Evolutionary conservation across 2,329 filamentous ascomycete genomes (phyloP).

Genomic region (Pseudofabraea citricarpa): DNA sequence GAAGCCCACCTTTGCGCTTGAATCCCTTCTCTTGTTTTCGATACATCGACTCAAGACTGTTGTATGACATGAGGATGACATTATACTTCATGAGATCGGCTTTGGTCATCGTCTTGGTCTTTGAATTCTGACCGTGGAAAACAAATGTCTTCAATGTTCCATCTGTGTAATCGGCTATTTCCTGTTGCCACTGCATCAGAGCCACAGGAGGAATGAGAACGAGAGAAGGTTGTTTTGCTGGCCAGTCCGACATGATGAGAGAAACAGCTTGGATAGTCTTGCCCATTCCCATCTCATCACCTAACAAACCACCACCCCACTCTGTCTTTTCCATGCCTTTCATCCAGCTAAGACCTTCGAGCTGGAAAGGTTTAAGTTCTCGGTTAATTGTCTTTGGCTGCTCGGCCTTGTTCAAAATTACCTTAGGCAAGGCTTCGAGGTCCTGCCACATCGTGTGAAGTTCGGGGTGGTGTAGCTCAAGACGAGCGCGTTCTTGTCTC

Average conservation of each 20-base stretch:
- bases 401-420: constrained; percentile 57
- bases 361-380: constrained; percentile 86
- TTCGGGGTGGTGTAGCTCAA: constrained; percentile 73
- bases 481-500: constrained; percentile 53
- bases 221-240: constrained; percentile 73
- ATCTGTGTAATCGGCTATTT: constrained; percentile 78
- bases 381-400: constrained; percentile 78
- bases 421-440: constrained; percentile 61
- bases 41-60: constrained; percentile 83
- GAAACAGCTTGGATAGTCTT: constrained; percentile 99
- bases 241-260: constrained; percentile 96
- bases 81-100: constrained; percentile 78
- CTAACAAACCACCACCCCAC: constrained; percentile 86
- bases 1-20: constrained; percentile 69
- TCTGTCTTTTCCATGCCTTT: constrained; percentile 76
- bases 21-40: constrained; percentile 92
- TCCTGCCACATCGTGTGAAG: constrained; percentile 82
- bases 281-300: constrained; percentile 98
- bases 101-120: constrained; percentile 70
- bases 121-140: constrained; percentile 81
- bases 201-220: constrained; percentile 91
- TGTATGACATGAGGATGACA: constrained; percentile 97
- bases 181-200: constrained; percentile 88
- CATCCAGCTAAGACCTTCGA: constrained; percentile 95
- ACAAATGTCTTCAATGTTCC: constrained; percentile 87